Conservation (phyloP, 2,329 filamentous ascomycete genomes). For the Neoascochyta sp. region DNA sequence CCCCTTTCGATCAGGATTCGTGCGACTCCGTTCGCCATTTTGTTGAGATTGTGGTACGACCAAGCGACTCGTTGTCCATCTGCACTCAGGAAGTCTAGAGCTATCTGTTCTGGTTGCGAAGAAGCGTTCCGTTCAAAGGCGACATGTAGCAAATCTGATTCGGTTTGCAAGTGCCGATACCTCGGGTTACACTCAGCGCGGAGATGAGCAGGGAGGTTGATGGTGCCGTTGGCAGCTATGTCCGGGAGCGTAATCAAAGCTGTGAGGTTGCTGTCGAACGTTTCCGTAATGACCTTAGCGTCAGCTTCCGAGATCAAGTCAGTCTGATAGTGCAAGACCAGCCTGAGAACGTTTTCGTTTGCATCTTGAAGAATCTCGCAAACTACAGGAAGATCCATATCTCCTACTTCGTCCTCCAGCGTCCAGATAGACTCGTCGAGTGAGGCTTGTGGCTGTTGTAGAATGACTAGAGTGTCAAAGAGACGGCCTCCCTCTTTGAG, state of each 20-base stretch:
- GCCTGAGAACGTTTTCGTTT: slow-evolving; percentile 49
- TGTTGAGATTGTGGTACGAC: slow-evolving; percentile 31
- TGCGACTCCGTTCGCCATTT: slow-evolving; percentile 33
- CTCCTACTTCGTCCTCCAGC: slow-evolving; percentile 49
- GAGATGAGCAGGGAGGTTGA: slow-evolving; percentile 18
- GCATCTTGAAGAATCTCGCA: slow-evolving; percentile 66
- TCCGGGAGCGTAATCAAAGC: slow-evolving; percentile 23
- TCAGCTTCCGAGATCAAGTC: slow-evolving; percentile 27
- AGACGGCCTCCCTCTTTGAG: slow-evolving; percentile 51
- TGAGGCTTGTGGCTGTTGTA: slow-evolving; percentile 59
- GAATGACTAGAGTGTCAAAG: slow-evolving; percentile 76
- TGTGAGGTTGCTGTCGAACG: slow-evolving; percentile 25
- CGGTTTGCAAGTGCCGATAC: slow-evolving; percentile 8
- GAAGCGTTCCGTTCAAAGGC: slow-evolving; percentile 38
- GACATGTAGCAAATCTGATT: slow-evolving; percentile 31
- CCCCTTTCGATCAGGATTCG: slow-evolving; percentile 22
- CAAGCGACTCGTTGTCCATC: slow-evolving; percentile 30
- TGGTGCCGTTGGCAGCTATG: slow-evolving; percentile 19
- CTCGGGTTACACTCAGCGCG: slow-evolving; percentile 24
- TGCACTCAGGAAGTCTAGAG: slow-evolving; percentile 39
- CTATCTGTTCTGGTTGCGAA: slow-evolving; percentile 24
- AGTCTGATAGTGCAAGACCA: slow-evolving; percentile 59
- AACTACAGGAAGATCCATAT: slow-evolving; percentile 74
- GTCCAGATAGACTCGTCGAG: slow-evolving; percentile 52
- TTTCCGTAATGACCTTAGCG: slow-evolving; percentile 23